Conservation (phyloP, 1,139 yeast species). For the Sugiyamaella xylanicola region DNA sequence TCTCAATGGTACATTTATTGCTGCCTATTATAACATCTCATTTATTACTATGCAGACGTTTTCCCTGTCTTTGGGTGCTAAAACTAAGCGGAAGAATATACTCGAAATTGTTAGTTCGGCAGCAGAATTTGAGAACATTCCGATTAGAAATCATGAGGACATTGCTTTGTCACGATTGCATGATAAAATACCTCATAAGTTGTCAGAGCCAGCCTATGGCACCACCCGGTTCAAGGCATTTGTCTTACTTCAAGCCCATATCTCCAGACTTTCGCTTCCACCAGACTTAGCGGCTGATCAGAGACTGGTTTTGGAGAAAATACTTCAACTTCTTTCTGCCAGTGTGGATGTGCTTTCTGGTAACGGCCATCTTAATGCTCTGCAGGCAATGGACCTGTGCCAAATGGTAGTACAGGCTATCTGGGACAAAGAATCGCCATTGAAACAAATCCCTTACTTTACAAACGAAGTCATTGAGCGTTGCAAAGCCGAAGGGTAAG, state of each 20-base stretch:
- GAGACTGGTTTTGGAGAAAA: slow-evolving; percentile 51
- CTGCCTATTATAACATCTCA: slow-evolving; percentile 69
- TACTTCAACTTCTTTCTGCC: slow-evolving; percentile 60
- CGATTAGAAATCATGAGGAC: slow-evolving; percentile 64
- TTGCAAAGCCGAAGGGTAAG: slow-evolving; percentile 49
- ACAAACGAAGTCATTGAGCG: slow-evolving; percentile 56
- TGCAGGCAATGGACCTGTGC: slow-evolving; percentile 81
- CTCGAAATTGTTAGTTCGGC: slow-evolving; percentile 69
- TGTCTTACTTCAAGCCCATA: slow-evolving; percentile 76
- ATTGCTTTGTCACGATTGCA: slow-evolving; percentile 53
- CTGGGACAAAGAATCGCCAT: slow-evolving; percentile 79
- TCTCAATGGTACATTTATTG: slow-evolving; percentile 69
- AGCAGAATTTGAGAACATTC: slow-evolving; percentile 65
- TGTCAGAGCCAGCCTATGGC: slow-evolving; percentile 39
- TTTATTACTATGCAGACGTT: slow-evolving; percentile 66
- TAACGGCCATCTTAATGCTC: slow-evolving; percentile 77
- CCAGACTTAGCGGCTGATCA: slow-evolving; percentile 65
- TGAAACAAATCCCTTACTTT: slow-evolving; percentile 80
- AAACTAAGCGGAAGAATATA: slow-evolving; percentile 56
- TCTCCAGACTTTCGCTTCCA: slow-evolving; percentile 63
- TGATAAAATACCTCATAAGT: slow-evolving; percentile 63
- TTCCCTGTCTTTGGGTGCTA: slow-evolving; percentile 54
- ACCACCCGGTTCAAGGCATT: slow-evolving; percentile 72
- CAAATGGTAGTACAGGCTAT: slow-evolving; percentile 89
- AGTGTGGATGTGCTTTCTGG: slow-evolving; percentile 76